These are phyloP conservation scores for Gymnopilus dilepis DNA, from an alignment of 768 basidiomycete genomes.

Conservation along the genomic window DNA sequence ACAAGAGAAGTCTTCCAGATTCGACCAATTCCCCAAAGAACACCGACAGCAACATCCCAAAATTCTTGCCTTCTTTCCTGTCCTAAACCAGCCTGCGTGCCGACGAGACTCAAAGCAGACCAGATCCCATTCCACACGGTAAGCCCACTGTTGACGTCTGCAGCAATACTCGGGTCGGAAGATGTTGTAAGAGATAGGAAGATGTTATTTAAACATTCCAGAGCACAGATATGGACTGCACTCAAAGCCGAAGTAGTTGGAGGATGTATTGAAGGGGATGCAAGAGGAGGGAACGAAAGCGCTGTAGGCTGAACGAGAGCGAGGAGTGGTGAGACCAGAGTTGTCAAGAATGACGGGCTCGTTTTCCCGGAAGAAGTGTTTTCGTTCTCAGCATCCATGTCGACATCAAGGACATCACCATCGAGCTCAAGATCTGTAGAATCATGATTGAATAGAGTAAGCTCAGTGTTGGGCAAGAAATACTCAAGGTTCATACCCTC, in stretches of 20 bases:
- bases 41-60: slow-evolving; percentile 82
- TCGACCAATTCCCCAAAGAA: slow-evolving; percentile 86
- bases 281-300: slow-evolving; percentile 81
- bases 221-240: slow-evolving; percentile 81
- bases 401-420: slow-evolving; percentile 35
- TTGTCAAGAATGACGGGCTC: slow-evolving; percentile 53
- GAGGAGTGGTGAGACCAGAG: slow-evolving; percentile 72
- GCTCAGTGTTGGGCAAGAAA: slow-evolving; percentile 4
- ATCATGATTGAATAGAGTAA: not conserved
- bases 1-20: slow-evolving; percentile 76
- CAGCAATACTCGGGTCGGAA: slow-evolving; percentile 44
- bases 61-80: slow-evolving; percentile 75
- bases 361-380: slow-evolving; percentile 38
- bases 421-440: slow-evolving; percentile 20
- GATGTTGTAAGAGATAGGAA: slow-evolving; percentile 73
- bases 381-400: slow-evolving; percentile 50
- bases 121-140: slow-evolving; percentile 72
- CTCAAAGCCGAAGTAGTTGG: slow-evolving; percentile 88
- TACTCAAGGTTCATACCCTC: slow-evolving; percentile 29
- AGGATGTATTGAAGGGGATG: slow-evolving; percentile 75
- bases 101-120: slow-evolving; percentile 62
- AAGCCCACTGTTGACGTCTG: slow-evolving; percentile 53
- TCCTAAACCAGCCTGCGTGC: slow-evolving; percentile 61
- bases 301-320: slow-evolving; percentile 73
- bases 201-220: slow-evolving; percentile 91